Percentiles rank a stretch among this genome's conserved stretches.
phyloP scores from a whole-genome alignment of 139 green algal species.

The Closterium sp. region DNA sequence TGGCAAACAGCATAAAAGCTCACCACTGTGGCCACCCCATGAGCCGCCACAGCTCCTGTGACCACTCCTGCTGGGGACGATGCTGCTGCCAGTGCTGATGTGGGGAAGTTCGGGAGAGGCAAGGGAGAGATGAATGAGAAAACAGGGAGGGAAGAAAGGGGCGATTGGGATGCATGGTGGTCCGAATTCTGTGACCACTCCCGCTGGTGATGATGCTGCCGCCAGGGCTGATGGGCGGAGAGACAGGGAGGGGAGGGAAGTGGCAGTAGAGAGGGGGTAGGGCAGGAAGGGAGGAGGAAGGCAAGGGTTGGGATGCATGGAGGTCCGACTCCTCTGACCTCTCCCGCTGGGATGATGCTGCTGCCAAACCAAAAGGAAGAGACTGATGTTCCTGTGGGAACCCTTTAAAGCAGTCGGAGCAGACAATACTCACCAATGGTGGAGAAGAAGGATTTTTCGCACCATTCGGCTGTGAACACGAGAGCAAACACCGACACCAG shows the following conservation, averaged over 20 bases:
- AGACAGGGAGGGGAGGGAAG: slow-evolving; percentile 1
- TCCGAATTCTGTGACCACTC: neutral
- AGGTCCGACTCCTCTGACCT: too few species aligned
- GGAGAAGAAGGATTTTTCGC: slow-evolving; percentile 97
- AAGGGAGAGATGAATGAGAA: too few species aligned
- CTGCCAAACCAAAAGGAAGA: too few species aligned
- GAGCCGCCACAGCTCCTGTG: neutral
- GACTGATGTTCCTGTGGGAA: too few species aligned
- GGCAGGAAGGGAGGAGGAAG: too few species aligned
- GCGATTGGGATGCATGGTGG: neutral
- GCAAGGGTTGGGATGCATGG: too few species aligned
- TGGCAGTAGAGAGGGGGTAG: neutral
- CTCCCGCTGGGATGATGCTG: too few species aligned
- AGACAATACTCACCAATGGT: slow-evolving; percentile 88
- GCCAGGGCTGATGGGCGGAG: neutral
- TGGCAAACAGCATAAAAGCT: too few species aligned
- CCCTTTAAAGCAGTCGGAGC: too few species aligned
- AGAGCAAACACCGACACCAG: slow-evolving; percentile 73
- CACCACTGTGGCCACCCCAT: slow-evolving; percentile 14
- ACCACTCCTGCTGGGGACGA: slow-evolving; percentile 19
- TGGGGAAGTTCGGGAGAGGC: too few species aligned
- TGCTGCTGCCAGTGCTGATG: slow-evolving; percentile 9
- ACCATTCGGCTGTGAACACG: slow-evolving; percentile 98
- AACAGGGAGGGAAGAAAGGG: neutral
- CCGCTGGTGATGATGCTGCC: neutral